Evolutionary conservation across 1,139 yeast species (phyloP).

Genomic region (Scheffersomyces titani): DNA sequence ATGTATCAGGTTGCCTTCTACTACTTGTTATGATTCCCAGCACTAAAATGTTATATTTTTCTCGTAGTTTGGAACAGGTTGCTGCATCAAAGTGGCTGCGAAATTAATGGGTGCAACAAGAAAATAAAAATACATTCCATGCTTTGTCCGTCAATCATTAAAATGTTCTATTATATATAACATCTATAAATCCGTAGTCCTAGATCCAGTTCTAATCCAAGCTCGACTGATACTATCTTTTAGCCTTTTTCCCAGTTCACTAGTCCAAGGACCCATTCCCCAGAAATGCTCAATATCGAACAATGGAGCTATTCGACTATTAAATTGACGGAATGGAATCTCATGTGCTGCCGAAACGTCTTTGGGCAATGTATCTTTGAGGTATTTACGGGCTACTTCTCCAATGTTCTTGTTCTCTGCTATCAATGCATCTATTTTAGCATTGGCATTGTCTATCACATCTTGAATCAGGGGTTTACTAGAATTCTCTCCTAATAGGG

Average conservation of each 20-base stretch:
- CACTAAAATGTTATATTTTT: not conserved
- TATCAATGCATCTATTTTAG: slow-evolving; percentile 8
- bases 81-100: not conserved
- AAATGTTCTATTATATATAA: no score
- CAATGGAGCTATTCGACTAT: slow-evolving; percentile 44
- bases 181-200: not conserved
- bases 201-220: slow-evolving; percentile 37
- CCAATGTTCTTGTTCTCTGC: slow-evolving; percentile 11
- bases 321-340: slow-evolving; percentile 31
- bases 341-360: slow-evolving; percentile 22
- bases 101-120: not conserved
- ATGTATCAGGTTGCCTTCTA: not conserved
- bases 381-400: slow-evolving; percentile 11
- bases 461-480: not conserved
- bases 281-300: slow-evolving; percentile 58
- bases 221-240: slow-evolving; percentile 54
- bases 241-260: slow-evolving; percentile 43
- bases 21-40: not conserved
- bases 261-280: slow-evolving; percentile 65
- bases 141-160: not conserved
- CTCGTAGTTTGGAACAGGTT: not conserved
- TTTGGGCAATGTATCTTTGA: slow-evolving; percentile 22
- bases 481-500: not conserved
- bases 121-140: no score
- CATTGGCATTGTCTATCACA: slow-evolving; percentile 1